These are phyloP conservation scores for Dryadomyces quercus-mongolicae DNA, from an alignment of 2,329 filamentous ascomycete genomes.

Conservation along the genomic window DNA sequence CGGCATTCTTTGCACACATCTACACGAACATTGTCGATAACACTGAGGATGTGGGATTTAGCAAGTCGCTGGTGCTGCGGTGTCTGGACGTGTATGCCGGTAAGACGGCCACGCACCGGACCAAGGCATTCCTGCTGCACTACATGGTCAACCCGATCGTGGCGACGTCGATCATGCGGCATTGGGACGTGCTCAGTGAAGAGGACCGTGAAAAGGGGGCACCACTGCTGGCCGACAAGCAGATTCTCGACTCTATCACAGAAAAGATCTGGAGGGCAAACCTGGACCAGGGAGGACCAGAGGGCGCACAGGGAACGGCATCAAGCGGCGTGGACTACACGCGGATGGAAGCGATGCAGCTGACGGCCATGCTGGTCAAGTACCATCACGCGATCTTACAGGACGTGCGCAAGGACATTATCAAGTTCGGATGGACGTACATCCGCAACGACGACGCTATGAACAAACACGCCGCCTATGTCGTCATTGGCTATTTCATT, in stretches of 20 bases:
- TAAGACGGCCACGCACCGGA: conserved; percentile 69
- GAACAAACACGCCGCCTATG: conserved; percentile 97
- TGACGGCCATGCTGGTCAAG: conserved; percentile 90
- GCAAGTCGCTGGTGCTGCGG: conserved; percentile 68
- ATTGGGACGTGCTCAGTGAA: conserved; percentile 51
- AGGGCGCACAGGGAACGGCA: conserved; percentile 38
- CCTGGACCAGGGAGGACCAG: conserved; percentile 70
- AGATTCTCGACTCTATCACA: conserved; percentile 81
- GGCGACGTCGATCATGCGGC: conserved; percentile 87
- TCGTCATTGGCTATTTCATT: conserved; percentile 95
- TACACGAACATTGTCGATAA: conserved; percentile 76
- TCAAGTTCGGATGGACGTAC: conserved; percentile 98
- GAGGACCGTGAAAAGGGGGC: conserved; percentile 31
- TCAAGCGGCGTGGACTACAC: conserved; percentile 90
- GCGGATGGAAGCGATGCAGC: conserved; percentile 86
- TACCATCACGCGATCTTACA: conserved; percentile 82
- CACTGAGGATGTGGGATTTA: conserved; percentile 75
- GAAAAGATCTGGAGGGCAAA: conserved; percentile 91
- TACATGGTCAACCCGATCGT: conserved; percentile 93
- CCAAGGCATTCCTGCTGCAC: conserved; percentile 85
- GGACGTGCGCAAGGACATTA: conserved; percentile 91
- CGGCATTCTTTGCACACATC: conserved; percentile 68
- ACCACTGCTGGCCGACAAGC: conserved; percentile 67
- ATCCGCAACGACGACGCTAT: conserved; percentile 97
- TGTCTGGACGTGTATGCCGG: conserved; percentile 81